These are phyloP conservation scores for Zostera marina DNA, from an alignment of 116 monocot species.

Conservation along the genomic window DNA sequence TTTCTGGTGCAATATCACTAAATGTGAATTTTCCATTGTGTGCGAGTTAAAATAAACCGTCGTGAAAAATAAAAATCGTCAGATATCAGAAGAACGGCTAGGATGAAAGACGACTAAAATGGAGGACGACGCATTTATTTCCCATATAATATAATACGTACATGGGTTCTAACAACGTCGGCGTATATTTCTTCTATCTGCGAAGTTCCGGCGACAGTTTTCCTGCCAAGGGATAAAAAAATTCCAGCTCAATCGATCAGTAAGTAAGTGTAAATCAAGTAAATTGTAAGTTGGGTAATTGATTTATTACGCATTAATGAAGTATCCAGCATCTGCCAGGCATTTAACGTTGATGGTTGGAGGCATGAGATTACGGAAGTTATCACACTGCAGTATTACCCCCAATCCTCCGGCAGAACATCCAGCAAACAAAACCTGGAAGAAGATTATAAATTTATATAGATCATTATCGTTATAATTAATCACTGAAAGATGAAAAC, in stretches of 20 bases:
- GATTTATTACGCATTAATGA: constrained; percentile 66
- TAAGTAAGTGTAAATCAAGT: too few species aligned
- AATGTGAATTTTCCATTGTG: too few species aligned
- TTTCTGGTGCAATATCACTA: too few species aligned
- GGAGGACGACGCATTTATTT: too few species aligned
- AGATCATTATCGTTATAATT: too few species aligned
- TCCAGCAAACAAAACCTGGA: constrained; percentile 77
- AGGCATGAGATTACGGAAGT: constrained; percentile 41
- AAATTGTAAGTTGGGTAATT: too few species aligned
- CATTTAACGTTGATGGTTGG: constrained; percentile 49
- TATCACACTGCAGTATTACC: constrained; percentile 62
- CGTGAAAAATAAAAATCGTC: too few species aligned
- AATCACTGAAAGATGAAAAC: not conserved
- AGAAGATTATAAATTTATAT: not conserved
- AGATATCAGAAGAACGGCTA: too few species aligned
- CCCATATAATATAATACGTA: too few species aligned
- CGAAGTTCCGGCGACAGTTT: constrained; percentile 34
- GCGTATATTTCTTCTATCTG: constrained; percentile 40
- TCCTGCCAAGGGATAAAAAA: constrained; percentile 25
- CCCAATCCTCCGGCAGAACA: constrained; percentile 86
- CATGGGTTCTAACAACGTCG: constrained; percentile 62
- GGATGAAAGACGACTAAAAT: too few species aligned
- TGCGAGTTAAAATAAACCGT: too few species aligned
- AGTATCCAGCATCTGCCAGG: constrained; percentile 71
- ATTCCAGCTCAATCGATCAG: too few species aligned